These are phyloP conservation scores for Climacium dendroides DNA, from an alignment of 225 moss, liverwort and hornwort genomes.

Conservation along the genomic window DNA sequence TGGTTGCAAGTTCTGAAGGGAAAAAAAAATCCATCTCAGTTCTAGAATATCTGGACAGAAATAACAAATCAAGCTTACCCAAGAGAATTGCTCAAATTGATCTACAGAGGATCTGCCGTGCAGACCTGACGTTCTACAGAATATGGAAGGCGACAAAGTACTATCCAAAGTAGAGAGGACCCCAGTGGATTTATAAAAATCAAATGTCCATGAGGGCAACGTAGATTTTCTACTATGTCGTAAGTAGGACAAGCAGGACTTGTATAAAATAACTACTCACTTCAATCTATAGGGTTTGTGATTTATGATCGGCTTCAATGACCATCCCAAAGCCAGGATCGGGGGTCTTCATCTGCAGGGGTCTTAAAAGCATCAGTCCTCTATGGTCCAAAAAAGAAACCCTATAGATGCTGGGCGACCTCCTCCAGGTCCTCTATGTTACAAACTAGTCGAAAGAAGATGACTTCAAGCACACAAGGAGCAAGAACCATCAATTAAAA, in stretches of 20 bases:
- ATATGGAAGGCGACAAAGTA: neutral
- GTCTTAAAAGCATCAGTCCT: neutral
- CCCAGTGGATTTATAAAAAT: neutral
- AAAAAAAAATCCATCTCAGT: neutral
- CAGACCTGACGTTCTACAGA: neutral
- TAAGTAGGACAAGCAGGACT: neutral
- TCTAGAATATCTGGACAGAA: neutral
- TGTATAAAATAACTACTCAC: too few species aligned
- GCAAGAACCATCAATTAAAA: neutral
- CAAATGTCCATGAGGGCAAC: neutral
- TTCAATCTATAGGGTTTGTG: neutral
- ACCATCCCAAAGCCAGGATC: neutral
- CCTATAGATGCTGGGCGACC: neutral
- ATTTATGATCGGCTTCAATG: neutral
- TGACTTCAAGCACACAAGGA: neutral
- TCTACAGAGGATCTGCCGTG: neutral
- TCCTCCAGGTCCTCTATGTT: neutral
- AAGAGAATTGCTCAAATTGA: neutral
- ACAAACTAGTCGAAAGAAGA: neutral
- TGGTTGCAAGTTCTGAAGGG: constrained; percentile 50
- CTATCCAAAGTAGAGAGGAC: neutral
- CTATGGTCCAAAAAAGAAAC: neutral
- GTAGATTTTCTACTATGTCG: neutral
- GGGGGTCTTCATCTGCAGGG: neutral
- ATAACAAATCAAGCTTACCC: neutral